Conservation (phyloP, 2,329 filamentous ascomycete genomes). For the Cladosporium sp. region DNA sequence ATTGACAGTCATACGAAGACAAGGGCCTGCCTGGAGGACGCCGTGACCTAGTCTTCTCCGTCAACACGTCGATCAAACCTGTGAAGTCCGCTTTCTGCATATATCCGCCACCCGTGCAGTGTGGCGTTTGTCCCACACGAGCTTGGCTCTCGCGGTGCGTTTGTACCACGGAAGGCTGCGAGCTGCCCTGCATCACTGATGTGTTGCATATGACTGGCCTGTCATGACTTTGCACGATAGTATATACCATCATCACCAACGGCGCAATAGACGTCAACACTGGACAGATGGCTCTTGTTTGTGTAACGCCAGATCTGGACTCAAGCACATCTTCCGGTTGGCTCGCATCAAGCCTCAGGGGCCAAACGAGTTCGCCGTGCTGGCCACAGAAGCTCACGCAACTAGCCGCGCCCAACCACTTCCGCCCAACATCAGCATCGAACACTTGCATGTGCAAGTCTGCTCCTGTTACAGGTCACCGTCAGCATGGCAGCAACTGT, state of each 20-base stretch:
- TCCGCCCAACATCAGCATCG: neutral
- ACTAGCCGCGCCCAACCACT: slow-evolving; percentile 1
- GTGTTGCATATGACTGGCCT: neutral
- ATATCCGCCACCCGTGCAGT: neutral
- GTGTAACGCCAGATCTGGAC: neutral
- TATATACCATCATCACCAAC: neutral
- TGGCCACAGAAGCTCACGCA: slow-evolving; percentile 15
- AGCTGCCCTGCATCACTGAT: neutral
- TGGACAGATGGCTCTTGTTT: neutral
- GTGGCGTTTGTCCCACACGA: slow-evolving; percentile 10
- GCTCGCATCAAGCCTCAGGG: neutral
- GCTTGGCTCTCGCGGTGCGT: slow-evolving; percentile 2
- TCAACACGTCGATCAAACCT: slow-evolving; percentile 8
- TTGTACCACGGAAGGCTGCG: slow-evolving; percentile 1
- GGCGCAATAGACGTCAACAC: neutral
- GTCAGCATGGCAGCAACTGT: neutral
- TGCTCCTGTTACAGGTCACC: neutral
- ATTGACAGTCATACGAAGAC: neutral
- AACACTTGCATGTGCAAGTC: neutral
- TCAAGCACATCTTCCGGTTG: neutral
- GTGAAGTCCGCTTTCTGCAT: neutral
- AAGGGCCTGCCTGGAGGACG: neutral
- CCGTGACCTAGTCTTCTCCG: neutral
- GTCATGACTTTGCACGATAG: neutral
- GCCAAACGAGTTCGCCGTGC: neutral